Base-by-base conservation (phyloP, 768 basidiomycete species). In the Serendipita sp. region DNA sequence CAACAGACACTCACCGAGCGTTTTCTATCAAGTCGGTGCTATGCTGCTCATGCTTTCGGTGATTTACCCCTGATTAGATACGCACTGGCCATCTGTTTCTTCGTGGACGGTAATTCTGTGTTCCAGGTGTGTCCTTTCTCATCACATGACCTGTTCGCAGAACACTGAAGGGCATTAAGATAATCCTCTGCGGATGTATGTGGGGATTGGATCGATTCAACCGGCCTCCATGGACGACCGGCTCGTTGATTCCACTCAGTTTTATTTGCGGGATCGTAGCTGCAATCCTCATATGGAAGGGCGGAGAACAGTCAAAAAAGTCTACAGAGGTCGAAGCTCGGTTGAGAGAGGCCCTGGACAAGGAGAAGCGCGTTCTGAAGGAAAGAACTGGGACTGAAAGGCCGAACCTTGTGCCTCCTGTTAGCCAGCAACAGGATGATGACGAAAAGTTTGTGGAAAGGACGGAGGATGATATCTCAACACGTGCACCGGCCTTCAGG, bases 211-310 rank as follows among this genome's bases (percentile, higher is more conserved):
- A 89, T 67, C 76, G 85, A 78, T 82, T 58, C 31, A 22, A 58
- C 22, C 22, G 53, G n/a, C 53, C 75, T 26, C 68, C 75, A 14
- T 75, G 75, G 75, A 75, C 74, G 1, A 75, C 75, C 0, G 76
- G 82, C 0, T 75, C 75, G 33, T 77, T 91, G 16, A 88, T 94
- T 56, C 86, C 87, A 0, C 74, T 76, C 0, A 80, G 81, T 30
- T 92, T 92, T 73, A 72, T 88, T 1, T 86, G 85, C 68, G 89
- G 88, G 43, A 91, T 94, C 62, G 71, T 73, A 28, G 82, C 90
- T 4, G 86, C 80, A 9, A 72, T 89, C 20, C 74, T 86, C 45
- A 90, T 91, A 65, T 90, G 84, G 80, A 75, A 78, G 65, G 88
- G 88, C 33, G 82, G 84, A 4, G 75, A 81, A 68, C 78, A 79